A percentile compares a stretch with the other conserved stretches of the same genome.
phyloP scores from a whole-genome alignment of 176 grass and related monocot species.

The Oryza longistaminata region DNA sequence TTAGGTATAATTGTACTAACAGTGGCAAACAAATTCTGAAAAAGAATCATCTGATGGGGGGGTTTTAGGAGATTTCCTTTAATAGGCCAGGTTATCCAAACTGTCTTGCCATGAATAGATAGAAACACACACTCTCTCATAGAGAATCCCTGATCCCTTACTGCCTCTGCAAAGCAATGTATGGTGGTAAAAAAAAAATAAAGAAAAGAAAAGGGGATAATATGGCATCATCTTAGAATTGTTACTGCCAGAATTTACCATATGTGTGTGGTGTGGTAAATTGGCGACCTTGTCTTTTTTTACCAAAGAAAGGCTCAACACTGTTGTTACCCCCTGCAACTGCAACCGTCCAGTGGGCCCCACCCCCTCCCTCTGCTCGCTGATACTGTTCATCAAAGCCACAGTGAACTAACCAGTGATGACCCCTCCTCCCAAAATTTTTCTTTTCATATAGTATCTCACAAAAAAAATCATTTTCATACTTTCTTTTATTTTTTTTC shows the following conservation, averaged over 20 bases:
- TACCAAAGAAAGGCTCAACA: slow-evolving; percentile 50
- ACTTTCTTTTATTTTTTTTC: too few relatives aligned
- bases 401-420: slow-evolving; percentile 26
- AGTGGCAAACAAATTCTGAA: background rate
- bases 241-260: slow-evolving; percentile 41
- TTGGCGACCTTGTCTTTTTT: slow-evolving; percentile 28
- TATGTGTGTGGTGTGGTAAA: slow-evolving; percentile 33
- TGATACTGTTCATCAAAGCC: slow-evolving; percentile 35
- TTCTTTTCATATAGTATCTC: background rate
- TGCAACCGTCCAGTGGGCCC: slow-evolving; percentile 31
- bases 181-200: slow-evolving; percentile 16
- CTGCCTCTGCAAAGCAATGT: slow-evolving; percentile 26
- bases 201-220: background rate
- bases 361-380: background rate
- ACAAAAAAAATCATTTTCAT: background rate
- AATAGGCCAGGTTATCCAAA: slow-evolving; percentile 55
- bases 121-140: background rate
- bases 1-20: background rate
- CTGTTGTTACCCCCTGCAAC: slow-evolving; percentile 33
- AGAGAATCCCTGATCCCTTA: slow-evolving; percentile 6
- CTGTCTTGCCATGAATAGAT: slow-evolving; percentile 56
- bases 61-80: slow-evolving; percentile 18
- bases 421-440: background rate
- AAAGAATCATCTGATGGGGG: background rate
- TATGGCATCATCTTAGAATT: slow-evolving; percentile 14